Conservation (phyloP, 1,284 basidiomycete species). For the Rhodotorula mucilaginosa region DNA sequence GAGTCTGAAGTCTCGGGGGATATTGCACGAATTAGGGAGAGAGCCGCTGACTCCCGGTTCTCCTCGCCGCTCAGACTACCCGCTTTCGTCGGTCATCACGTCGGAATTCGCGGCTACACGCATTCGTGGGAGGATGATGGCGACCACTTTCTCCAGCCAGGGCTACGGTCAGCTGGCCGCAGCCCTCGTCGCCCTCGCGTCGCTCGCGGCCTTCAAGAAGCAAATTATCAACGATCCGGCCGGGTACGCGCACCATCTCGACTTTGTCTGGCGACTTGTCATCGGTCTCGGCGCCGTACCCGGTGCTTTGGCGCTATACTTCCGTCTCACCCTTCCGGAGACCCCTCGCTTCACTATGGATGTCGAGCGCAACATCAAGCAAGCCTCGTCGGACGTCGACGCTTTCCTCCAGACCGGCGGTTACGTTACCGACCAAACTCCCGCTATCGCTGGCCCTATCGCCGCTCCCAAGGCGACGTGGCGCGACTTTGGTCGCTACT, state of each 20-base stretch:
- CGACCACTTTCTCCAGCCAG: slow-evolving; percentile 7
- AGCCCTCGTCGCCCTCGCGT: slow-evolving; percentile 66
- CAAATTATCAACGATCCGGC: slow-evolving; percentile 58
- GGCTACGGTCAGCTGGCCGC: slow-evolving; percentile 58
- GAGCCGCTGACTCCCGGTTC: too few species aligned
- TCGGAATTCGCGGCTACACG: slow-evolving; percentile 71
- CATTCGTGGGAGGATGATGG: slow-evolving; percentile 68
- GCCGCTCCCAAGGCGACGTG: slow-evolving; percentile 58
- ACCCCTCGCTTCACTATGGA: slow-evolving; percentile 81
- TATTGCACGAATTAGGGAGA: too few species aligned
- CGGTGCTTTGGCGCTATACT: slow-evolving; percentile 65
- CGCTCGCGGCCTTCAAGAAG: slow-evolving; percentile 67
- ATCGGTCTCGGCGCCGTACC: slow-evolving; percentile 66
- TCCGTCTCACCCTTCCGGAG: slow-evolving; percentile 70
- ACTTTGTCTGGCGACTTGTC: slow-evolving; percentile 55
- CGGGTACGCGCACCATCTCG: slow-evolving; percentile 48
- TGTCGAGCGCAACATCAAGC: slow-evolving; percentile 75
- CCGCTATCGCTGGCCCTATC: slow-evolving; percentile 51
- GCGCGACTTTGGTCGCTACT: slow-evolving; percentile 63
- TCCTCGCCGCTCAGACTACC: slow-evolving; percentile 59
- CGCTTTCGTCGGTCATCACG: slow-evolving; percentile 61
- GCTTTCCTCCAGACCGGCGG: slow-evolving; percentile 62
- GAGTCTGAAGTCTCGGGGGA: too few species aligned
- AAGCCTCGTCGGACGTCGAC: slow-evolving; percentile 66
- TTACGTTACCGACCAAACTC: slow-evolving; percentile 54